Base-by-base conservation (phyloP, 2,329 filamentous ascomycete species). In the Chrysoporthe deuterocubensis region DNA sequence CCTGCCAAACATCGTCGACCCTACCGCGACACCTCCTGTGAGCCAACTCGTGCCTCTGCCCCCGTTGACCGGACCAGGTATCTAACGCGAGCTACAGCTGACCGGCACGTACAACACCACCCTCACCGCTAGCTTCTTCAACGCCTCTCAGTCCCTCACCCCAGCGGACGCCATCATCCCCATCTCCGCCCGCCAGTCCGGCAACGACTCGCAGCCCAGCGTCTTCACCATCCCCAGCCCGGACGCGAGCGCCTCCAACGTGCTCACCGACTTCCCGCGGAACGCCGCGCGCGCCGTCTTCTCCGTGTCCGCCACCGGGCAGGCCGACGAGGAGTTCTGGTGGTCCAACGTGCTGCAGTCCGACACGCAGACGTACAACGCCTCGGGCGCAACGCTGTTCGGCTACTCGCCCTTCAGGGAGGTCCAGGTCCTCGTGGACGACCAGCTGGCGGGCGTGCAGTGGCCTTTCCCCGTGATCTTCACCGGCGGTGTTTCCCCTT, bases 391-490 rank as follows among this genome's bases (percentile, higher is more conserved):
- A 21, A 78, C 79, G 2, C 81, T 93, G 0, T 87, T 87, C 32
- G 92, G 91, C 0, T 88, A 87, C 72, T 90, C 90, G 3, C 88
- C 92, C 0, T 95, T 92, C 75, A 88, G 92, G 18, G 93, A 96
- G 78, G 84, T 95, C 1, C 92, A 94, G 72, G 81, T 96, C 0
- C 82, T 86, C 52, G 91, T 96, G 62, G 92, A 96, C 74, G 90
- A 86, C 1, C 79, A 84, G 18, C 77, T 94, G 26, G 91, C 91
- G 2, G 93, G 92, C 1, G 88, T 94, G 1, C 85, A 88, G 43
- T 96, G 91, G 92, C 93, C 93, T 0, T 95, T 92, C 72, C 92
- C 92, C 0, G 85, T 93, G 21, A 90, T 96, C 60, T 95, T 94
- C 72, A 94, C 92, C 0, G 93, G 93, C 2, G 92, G 92, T 1